Evolutionary conservation across 1,284 basidiomycete genomes (phyloP).

Genomic region (Moniliophthora roreri): DNA sequence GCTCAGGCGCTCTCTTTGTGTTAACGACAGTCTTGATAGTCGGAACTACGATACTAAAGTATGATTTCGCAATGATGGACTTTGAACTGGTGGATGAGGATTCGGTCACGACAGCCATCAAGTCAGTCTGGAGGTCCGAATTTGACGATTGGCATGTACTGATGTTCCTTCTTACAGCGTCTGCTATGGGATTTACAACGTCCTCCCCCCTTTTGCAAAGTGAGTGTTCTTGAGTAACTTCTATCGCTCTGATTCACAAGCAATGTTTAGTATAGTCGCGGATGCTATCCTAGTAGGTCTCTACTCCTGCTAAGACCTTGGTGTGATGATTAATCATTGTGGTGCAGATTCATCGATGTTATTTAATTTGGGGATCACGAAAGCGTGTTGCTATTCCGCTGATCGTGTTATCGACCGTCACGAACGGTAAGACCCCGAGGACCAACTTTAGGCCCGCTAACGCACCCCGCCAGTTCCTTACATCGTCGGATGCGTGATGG

Average conservation of each 20-base stretch:
- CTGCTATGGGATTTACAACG: not conserved
- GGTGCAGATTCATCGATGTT: conserved; percentile 1
- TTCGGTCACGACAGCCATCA: not conserved
- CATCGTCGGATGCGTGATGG: not conserved
- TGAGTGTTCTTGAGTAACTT: not conserved
- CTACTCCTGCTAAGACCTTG: no score
- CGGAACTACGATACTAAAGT: not conserved
- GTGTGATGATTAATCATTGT: not conserved
- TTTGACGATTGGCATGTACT: not conserved
- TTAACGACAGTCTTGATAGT: not conserved
- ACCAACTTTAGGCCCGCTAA: no score
- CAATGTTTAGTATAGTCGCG: not conserved
- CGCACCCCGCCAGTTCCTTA: no score
- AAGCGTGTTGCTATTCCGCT: not conserved
- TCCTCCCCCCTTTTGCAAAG: not conserved
- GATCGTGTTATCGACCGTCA: not conserved
- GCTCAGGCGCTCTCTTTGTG: not conserved
- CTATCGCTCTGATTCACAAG: not conserved
- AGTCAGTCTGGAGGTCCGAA: no score
- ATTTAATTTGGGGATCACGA: not conserved
- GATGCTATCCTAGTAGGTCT: not conserved
- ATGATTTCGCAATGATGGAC: not conserved
- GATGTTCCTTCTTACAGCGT: not conserved
- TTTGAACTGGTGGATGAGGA: not conserved
- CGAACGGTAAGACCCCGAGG: not conserved